Evolutionary conservation across 345 rosid species (phyloP), one percentile per base, ranked within the genome.

Genomic region (Luvunga scandens): DNA sequence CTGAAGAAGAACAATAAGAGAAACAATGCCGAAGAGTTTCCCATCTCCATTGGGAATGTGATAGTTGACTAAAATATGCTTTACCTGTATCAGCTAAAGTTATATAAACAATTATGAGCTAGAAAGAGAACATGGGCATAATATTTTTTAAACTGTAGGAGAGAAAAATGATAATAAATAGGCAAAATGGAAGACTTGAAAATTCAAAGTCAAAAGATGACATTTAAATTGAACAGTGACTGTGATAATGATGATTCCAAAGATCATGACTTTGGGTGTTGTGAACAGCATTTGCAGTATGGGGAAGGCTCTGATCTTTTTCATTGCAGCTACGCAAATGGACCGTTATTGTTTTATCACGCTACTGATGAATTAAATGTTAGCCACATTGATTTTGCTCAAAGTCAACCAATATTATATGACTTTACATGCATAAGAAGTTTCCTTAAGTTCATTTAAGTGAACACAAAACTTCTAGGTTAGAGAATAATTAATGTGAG

Each of bases 1-100:
- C 45, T 0, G 31, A 65, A 21, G 62, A 75, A 48, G 36, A 64
- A 56, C 6, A 71, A 31, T 5, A 69, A 65, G 80, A 82, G 42
- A 33, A 63, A 36, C 68, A 67, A 45, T 42, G 33, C 31, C 53
- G 61, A 28, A 59, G 34, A 62, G 42, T 1, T 16, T 5, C 66
- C 72, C 38, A 38, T 60, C 7, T 70, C 75, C 75, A 73, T 73
- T 63, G 55, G 36, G 33, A 45, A 36, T 28, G 13, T 3, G 16
- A 25, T 56, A 45, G 69, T 60, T 66, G 34, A 73, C 38, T 39
- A 57, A 77, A 1, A 18, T 64, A 12, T 75, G 68, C 16, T 36
- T 33, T 28, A 28, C 7, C 13, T 39, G 72, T 2, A 13, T 4
- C 31, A 21, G 25, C 62, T 14, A 73, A 73, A 21, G 55, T 61